A percentile compares a stretch with the other conserved stretches of the same genome.
Conservation (phyloP, 176 grass and related monocot species). For the Aegilops tauschii region DNA sequence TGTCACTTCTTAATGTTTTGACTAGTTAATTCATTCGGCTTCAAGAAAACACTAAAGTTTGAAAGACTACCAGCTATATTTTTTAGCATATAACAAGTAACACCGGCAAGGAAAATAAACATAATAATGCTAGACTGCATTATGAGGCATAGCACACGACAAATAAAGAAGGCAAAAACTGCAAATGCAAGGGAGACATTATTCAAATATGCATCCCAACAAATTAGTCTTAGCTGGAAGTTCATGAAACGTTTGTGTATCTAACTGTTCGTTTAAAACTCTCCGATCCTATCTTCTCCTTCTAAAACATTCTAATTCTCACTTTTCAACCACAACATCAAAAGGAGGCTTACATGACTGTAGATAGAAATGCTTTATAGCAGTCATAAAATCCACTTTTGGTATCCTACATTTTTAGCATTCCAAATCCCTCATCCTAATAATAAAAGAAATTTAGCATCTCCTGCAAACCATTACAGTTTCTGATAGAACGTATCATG, state of each 20-base stretch:
- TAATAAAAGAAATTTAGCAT: neutral
- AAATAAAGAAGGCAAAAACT: neutral
- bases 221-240: neutral
- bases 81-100: conserved; percentile 5
- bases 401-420: neutral
- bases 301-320: neutral
- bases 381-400: neutral
- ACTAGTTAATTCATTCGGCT: neutral
- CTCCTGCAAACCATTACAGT: neutral
- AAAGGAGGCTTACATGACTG: neutral
- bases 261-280: neutral
- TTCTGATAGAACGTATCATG: neutral
- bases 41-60: neutral
- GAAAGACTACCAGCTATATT: neutral
- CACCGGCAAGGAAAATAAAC: neutral
- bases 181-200: neutral
- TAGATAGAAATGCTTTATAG: neutral
- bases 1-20: neutral
- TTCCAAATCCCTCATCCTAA: neutral
- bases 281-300: neutral
- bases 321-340: neutral
- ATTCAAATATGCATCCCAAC: neutral
- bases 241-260: neutral
- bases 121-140: neutral
- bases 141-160: neutral